Evolutionary conservation across 495 filamentous ascomycete species (phyloP), one percentile per base, ranked within the genome.

Genomic region (Penicillium pancosmium): DNA sequence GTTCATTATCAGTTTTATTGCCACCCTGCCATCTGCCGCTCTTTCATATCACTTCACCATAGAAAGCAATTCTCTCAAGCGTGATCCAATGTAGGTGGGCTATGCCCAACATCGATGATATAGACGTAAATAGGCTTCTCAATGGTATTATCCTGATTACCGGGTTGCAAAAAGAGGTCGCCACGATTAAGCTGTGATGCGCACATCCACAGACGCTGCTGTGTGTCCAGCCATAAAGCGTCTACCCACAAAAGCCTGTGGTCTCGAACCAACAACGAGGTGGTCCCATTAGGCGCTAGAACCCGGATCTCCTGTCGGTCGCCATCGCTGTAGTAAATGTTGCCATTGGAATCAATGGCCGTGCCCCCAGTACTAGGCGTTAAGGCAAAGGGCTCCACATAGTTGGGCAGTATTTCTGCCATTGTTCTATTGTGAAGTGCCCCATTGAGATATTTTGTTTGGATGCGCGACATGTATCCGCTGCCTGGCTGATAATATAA

Each of bases 401-500:
- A 52, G 31, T 25, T 12, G 1, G 46, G 18, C 7, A 57, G 46
- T 6, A 47, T 5, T 2, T 50, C 19, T 4, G 35, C 18, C 10
- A 41, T 36, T 6, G 55, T 41, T 19, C 41, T 33, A 25, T 51
- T 57, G 2, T 57, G 33, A 13, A 57, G 34, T 7, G 55, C 55
- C 7, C 43, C 46, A 18, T 57, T 50, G 18, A 57, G 55, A 21
- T 50, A 57, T 41, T 51, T 41, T 0, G 55, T 57, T 23, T 50
- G 47, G 27, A 57, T 57, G 44, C 55, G 55, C n/a, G 23, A 57
- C 55, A 57, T 50, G 19, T 40, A 36, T 10, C 55, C 55, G 13
- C 16, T 50, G 6, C 25, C 46, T 15, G 55, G 44, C 31, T 57
- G 55, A 13, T 50, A 57, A 18, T 50, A 41, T 2, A 51, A 27